A percentile compares a stretch with the other conserved stretches of the same genome.
phyloP scores from a whole-genome alignment of 2,329 filamentous ascomycete genomes.

The Epichloe festucae region DNA sequence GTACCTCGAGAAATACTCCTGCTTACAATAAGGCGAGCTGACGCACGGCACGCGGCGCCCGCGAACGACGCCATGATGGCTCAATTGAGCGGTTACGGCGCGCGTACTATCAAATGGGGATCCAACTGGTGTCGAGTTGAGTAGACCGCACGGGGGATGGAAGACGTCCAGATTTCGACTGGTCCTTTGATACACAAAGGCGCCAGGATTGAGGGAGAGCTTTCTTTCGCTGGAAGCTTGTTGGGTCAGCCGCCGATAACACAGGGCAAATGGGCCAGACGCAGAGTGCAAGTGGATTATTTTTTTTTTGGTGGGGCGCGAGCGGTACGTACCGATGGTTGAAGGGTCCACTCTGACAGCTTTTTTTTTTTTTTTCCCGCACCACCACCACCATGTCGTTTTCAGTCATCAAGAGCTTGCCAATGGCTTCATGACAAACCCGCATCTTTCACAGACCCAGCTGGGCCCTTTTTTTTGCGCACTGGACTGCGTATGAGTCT shows the following conservation, averaged over 20 bases:
- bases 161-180: conserved; percentile 3
- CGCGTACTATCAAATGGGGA: background rate
- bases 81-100: conserved; percentile 10
- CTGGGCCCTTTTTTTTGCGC: background rate
- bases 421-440: background rate
- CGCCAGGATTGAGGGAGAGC: background rate
- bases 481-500: background rate
- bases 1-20: conserved; percentile 44
- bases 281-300: conserved; percentile 4
- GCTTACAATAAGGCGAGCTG: conserved; percentile 41
- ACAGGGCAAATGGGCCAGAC: conserved; percentile 15
- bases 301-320: conserved; percentile 18
- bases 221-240: conserved; percentile 12
- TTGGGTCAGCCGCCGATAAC: conserved; percentile 20
- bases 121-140: background rate
- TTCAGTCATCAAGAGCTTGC: background rate
- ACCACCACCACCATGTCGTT: background rate
- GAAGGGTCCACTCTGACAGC: background rate
- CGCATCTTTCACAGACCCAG: background rate
- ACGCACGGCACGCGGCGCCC: conserved; percentile 50
- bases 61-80: conserved; percentile 52
- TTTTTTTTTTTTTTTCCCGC: background rate
- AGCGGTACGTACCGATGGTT: conserved; percentile 4
- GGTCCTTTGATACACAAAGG: conserved; percentile 8
- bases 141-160: conserved; percentile 4